Base-by-base conservation (phyloP, 352 stramenopile species). In the Hyaloperonospora brassicae region DNA sequence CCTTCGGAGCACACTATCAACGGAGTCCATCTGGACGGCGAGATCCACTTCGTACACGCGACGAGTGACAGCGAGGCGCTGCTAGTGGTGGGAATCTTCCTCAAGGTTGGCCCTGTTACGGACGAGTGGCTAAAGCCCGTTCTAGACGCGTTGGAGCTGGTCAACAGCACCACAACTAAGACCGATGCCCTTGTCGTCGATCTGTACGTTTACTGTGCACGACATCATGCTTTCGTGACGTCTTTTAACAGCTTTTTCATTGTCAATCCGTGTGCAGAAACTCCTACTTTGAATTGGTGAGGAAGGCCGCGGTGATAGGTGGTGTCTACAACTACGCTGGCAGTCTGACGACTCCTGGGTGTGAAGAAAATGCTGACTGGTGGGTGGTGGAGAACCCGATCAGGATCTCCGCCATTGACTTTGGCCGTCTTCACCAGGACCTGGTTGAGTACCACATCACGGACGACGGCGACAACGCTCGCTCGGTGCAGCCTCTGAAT, bases 1-100 rank as follows among this genome's bases (percentile, higher is more conserved):
- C 70, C 66, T 27, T 81, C 72, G 11, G 75, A 86, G 61, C 75
- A 86, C 64, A 83, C 70, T 17, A 42, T 86, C 22, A 66, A 83
- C 50, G 72, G 65, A 23, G 65, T 78, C 25, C 38, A 70, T 23
- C 57, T 76, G 38, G 71, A 67, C 25, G 75, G 62, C 31, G 72
- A 83, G 52, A 70, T 82, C 39, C 75, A 86, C 64, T 86, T 86
- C 52, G 72, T 86, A 23, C 75, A 86, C 59, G 53, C 53, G 40
- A 63, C 73, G 13, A 57, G 51, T 22, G 70, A 74, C 21, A 55
- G 55, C 55, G 62, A 61, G 13, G 57, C 55, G 7, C 57, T 82
- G 21, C 38, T 31, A 7, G 27, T 31, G 27, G 3, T 31, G 27
- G 27, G 27, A 3, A 7, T 31, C 27, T 31, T 31, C 7, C 3